Percentiles rank a stretch among this genome's conserved stretches.
These are phyloP conservation scores for Dendryphion nanum DNA, from an alignment of 2,329 filamentous ascomycete species.

Conservation along the genomic window DNA sequence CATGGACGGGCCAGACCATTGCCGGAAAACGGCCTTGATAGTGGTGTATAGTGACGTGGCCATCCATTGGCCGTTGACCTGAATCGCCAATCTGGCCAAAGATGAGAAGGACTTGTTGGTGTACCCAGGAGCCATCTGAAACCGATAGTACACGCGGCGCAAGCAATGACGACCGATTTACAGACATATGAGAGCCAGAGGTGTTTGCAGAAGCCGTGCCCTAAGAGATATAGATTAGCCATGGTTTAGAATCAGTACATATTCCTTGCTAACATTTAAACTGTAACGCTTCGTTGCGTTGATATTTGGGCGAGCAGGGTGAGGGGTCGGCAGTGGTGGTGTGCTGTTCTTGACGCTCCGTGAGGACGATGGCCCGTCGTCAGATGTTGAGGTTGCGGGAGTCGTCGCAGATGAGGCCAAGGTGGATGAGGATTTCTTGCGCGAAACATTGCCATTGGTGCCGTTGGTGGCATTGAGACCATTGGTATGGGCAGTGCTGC, in stretches of 20 bases:
- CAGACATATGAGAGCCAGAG: constrained; percentile 49
- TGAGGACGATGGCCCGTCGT: constrained; percentile 61
- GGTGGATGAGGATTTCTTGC: constrained; percentile 61
- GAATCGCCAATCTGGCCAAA: constrained; percentile 79
- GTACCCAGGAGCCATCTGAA: constrained; percentile 81
- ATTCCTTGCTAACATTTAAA: constrained; percentile 36
- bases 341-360: constrained; percentile 52
- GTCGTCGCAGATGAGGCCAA: constrained; percentile 53
- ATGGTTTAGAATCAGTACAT: no score
- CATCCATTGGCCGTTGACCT: constrained; percentile 67
- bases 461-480: constrained; percentile 8
- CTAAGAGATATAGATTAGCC: no score
- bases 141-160: constrained; percentile 79
- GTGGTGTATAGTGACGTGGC: constrained; percentile 74
- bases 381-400: constrained; percentile 71
- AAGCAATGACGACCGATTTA: constrained; percentile 69
- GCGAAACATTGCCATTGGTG: constrained; percentile 56
- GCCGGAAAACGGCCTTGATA: constrained; percentile 83
- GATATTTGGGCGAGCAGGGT: constrained; percentile 43
- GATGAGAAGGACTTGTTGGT: constrained; percentile 84
- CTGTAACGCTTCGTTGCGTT: constrained; percentile 58
- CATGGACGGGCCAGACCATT: constrained; percentile 80
- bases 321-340: constrained; percentile 45
- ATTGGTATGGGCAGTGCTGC: background rate
- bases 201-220: constrained; percentile 58